Evolutionary conservation across 495 filamentous ascomycete species (phyloP).

Genomic region (Jackrogersella multiformis): DNA sequence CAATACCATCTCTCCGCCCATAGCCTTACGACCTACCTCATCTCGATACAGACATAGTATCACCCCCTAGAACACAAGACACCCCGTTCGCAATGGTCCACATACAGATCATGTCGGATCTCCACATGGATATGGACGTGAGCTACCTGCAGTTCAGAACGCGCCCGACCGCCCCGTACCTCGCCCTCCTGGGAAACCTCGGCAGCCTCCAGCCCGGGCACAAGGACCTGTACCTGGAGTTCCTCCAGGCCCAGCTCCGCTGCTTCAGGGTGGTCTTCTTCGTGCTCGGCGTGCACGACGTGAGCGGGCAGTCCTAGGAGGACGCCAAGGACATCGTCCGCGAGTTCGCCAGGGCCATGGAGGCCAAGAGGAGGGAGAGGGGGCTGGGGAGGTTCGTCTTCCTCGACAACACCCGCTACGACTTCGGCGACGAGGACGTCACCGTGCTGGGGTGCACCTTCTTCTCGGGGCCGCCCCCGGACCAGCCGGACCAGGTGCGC

Average conservation of each 20-base stretch:
- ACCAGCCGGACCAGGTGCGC: too few relatives aligned
- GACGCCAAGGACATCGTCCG: background rate
- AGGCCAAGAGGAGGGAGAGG: background rate
- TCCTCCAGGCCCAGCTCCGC: constrained; percentile 12
- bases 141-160: background rate
- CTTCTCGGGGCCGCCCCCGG: background rate
- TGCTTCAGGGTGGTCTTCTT: constrained; percentile 3
- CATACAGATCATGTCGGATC: constrained; percentile 32
- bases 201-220: background rate
- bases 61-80: background rate
- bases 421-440: constrained; percentile 7
- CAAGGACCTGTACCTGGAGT: background rate
- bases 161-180: background rate
- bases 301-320: background rate
- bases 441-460: constrained; percentile 8
- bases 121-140: constrained; percentile 5
- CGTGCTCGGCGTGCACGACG: constrained; percentile 14
- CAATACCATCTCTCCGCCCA: background rate
- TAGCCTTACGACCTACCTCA: background rate
- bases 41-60: background rate
- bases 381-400: constrained; percentile 9
- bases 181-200: constrained; percentile 19
- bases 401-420: constrained; percentile 7
- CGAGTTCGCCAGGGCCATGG: background rate
- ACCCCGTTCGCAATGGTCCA: constrained; percentile 6